Conservation (phyloP, 768 basidiomycete genomes). For the Lyophyllum decastes region DNA sequence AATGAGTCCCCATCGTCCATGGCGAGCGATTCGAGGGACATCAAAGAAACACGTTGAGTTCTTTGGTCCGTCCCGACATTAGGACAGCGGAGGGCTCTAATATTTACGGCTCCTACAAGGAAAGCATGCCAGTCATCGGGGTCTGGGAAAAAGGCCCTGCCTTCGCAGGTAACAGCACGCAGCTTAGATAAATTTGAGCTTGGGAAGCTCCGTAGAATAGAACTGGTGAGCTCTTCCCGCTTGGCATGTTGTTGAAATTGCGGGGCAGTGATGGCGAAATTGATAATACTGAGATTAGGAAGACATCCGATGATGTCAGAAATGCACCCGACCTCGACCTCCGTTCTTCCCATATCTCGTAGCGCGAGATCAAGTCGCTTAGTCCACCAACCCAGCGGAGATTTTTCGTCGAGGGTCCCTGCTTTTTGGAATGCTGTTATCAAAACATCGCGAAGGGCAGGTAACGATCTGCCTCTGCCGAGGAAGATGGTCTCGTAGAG, state of each 20-base stretch:
- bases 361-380: conserved; percentile 22
- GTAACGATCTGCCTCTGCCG: conserved; percentile 9
- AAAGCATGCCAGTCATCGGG: conserved; percentile 7
- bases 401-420: background rate
- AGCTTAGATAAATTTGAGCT: conserved; percentile 5
- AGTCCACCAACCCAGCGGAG: conserved; percentile 12
- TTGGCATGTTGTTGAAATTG: background rate
- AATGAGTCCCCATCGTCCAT: background rate
- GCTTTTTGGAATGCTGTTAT: background rate
- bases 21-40: conserved; percentile 4
- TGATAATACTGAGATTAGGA: conserved; percentile 18
- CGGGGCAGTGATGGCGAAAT: conserved; percentile 1
- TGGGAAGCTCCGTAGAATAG: conserved; percentile 10
- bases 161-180: conserved; percentile 11
- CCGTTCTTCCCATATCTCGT: conserved; percentile 4
- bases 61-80: background rate
- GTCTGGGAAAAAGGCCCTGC: background rate
- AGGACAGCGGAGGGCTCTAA: conserved; percentile 11
- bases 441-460: conserved; percentile 13
- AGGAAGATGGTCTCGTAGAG: conserved; percentile 27
- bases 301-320: conserved; percentile 15
- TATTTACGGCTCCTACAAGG: conserved; percentile 4
- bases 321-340: background rate
- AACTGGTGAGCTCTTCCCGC: background rate
- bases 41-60: background rate